phyloP scores from a whole-genome alignment of 768 basidiomycete species.

The Cyathus striatus region DNA sequence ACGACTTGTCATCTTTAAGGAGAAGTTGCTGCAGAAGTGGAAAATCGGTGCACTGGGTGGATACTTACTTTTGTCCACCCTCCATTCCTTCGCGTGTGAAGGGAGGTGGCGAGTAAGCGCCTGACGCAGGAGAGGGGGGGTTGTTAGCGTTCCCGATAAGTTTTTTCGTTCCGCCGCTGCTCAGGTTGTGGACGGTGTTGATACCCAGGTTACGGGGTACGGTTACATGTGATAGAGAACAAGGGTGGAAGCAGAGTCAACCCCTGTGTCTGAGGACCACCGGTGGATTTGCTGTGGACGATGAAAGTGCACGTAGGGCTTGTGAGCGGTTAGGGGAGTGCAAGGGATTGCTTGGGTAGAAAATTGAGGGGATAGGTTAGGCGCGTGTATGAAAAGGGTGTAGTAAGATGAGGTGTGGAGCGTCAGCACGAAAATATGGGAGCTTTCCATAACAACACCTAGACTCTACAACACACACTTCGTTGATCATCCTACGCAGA shows the following conservation, averaged over 20 bases:
- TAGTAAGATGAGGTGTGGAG: too few relatives aligned
- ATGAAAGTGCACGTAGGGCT: constrained; percentile 47
- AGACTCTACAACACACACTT: too few relatives aligned
- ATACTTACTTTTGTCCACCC: constrained; percentile 78
- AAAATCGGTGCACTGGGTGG: constrained; percentile 59
- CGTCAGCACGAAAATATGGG: too few relatives aligned
- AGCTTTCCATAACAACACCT: too few relatives aligned
- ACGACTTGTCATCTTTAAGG: constrained; percentile 54
- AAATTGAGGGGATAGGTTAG: too few relatives aligned
- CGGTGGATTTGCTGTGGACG: constrained; percentile 73
- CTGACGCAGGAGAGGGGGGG: constrained; percentile 59
- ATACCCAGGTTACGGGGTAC: too few relatives aligned
- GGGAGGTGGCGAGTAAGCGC: constrained; percentile 49
- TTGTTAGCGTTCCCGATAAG: constrained; percentile 58
- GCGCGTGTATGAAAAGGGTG: too few relatives aligned
- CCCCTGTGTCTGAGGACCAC: constrained; percentile 34
- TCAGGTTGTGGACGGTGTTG: constrained; percentile 22
- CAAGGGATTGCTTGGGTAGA: constrained; percentile 3
- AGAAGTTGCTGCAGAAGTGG: constrained; percentile 50
- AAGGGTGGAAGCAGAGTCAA: constrained; percentile 10
- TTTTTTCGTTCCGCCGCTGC: constrained; percentile 51
- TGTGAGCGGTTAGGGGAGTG: constrained; percentile 43
- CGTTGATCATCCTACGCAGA: too few relatives aligned
- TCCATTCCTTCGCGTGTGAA: constrained; percentile 44
- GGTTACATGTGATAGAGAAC: too few relatives aligned